phyloP scores from a whole-genome alignment of 495 filamentous ascomycete genomes.

The Talaromyces borbonicus region DNA sequence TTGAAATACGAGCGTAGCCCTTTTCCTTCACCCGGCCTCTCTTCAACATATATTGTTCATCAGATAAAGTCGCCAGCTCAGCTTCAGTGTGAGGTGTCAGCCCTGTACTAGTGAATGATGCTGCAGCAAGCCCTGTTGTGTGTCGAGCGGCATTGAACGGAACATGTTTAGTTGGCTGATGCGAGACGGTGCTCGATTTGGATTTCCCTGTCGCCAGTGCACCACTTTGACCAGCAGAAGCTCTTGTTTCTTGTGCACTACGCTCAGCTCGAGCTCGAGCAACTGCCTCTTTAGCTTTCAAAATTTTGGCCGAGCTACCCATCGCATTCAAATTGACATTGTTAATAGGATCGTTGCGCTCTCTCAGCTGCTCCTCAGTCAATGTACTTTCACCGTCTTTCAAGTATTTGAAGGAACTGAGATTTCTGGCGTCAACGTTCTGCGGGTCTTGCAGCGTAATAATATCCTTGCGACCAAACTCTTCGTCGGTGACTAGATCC shows the following conservation, averaged over 20 bases:
- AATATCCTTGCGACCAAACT: conserved; percentile 86
- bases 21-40: conserved; percentile 78
- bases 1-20: conserved; percentile 84
- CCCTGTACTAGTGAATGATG: conserved; percentile 89
- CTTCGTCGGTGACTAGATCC: conserved; percentile 79
- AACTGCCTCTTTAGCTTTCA: conserved; percentile 86
- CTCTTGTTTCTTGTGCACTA: conserved; percentile 21
- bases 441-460: conserved; percentile 96
- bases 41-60: conserved; percentile 94
- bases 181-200: conserved; percentile 13
- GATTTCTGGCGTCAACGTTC: conserved; percentile 72
- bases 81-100: conserved; percentile 82
- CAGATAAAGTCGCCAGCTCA: conserved; percentile 73
- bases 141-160: conserved; percentile 82
- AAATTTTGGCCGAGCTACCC: conserved; percentile 74
- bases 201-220: conserved; percentile 12
- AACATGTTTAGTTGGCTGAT: conserved; percentile 29
- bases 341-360: conserved; percentile 43
- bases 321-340: conserved; percentile 68
- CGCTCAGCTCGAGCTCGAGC: conserved; percentile 65
- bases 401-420: conserved; percentile 83
- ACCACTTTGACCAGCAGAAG: conserved; percentile 24
- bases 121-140: conserved; percentile 86
- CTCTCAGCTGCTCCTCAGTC: conserved; percentile 50
- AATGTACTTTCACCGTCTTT: conserved; percentile 68